phyloP scores from a whole-genome alignment of 164 flowering plant genomes.

The Macadamia integrifolia region DNA sequence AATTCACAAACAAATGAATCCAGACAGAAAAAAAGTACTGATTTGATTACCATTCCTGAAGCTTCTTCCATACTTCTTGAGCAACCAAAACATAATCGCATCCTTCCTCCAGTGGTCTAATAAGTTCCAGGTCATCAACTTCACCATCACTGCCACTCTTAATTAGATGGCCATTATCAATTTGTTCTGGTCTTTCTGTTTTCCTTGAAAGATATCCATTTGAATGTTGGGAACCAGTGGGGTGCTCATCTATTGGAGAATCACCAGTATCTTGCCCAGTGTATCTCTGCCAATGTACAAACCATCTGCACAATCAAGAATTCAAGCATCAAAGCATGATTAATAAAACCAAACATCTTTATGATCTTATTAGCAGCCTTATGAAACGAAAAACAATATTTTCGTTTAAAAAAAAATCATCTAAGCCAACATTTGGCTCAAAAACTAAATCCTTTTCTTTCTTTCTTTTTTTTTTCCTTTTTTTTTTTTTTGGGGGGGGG shows the following conservation, averaged over 20 bases:
- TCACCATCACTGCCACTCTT: conserved; percentile 17
- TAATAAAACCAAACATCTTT: too few relatives aligned
- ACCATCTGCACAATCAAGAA: background rate
- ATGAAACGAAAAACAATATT: too few relatives aligned
- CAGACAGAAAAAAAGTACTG: background rate
- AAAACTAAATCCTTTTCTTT: too few relatives aligned
- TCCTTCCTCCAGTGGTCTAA: conserved; percentile 43
- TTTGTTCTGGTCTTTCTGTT: conserved; percentile 51
- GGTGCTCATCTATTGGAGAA: background rate
- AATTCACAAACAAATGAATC: background rate
- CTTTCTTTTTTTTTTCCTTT: too few relatives aligned
- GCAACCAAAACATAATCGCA: conserved; percentile 67
- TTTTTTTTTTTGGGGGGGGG: too few relatives aligned
- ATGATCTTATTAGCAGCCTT: too few relatives aligned
- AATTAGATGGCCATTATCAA: conserved; percentile 57
- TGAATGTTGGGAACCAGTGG: background rate
- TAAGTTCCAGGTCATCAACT: conserved; percentile 35
- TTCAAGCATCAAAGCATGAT: too few relatives aligned
- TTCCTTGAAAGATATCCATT: background rate
- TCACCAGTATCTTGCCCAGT: background rate
- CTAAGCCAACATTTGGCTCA: too few relatives aligned
- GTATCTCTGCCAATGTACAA: background rate
- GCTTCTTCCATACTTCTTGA: conserved; percentile 68
- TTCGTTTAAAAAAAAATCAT: too few relatives aligned
- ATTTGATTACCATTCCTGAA: conserved; percentile 35